Percentiles rank a stretch among this genome's conserved stretches.
Conservation (phyloP, 768 basidiomycete genomes). For the Pleurotus tuoliensis region DNA sequence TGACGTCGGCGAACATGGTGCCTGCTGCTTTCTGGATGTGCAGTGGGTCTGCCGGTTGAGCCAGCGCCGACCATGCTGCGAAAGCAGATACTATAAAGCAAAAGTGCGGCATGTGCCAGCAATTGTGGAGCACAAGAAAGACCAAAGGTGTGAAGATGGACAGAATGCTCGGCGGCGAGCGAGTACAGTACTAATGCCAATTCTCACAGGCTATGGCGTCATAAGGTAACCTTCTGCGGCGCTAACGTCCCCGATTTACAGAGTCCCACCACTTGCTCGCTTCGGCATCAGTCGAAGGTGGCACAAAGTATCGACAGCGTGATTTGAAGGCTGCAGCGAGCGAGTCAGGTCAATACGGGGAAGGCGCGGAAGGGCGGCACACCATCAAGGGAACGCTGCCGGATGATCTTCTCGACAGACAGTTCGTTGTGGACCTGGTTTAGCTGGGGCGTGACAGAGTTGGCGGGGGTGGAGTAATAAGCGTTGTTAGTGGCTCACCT, state of each 20-base stretch:
- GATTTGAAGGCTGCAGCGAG: constrained; percentile 60
- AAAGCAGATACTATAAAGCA: not conserved
- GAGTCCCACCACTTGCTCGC: constrained; percentile 53
- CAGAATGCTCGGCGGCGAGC: not conserved
- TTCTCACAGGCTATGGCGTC: constrained; percentile 5
- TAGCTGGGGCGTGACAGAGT: constrained; percentile 35
- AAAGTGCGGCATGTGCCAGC: constrained; percentile 9
- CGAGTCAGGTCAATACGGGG: not conserved
- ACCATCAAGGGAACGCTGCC: constrained; percentile 70
- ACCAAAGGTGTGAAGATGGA: constrained; percentile 6
- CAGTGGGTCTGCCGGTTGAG: not conserved
- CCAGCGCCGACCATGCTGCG: not conserved
- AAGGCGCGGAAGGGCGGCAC: constrained; percentile 17
- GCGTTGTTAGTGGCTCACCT: constrained; percentile 39
- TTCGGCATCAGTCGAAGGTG: constrained; percentile 57
- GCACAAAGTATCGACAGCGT: constrained; percentile 76
- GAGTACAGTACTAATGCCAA: not conserved
- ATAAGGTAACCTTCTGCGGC: not conserved
- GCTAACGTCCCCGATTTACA: constrained; percentile 16
- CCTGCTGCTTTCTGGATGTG: not conserved
- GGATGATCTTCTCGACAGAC: constrained; percentile 67
- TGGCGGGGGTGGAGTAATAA: no score
- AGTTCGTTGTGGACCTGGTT: constrained; percentile 76
- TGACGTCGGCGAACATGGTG: constrained; percentile 20
- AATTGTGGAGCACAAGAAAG: constrained; percentile 3